Percentiles rank a stretch among this genome's conserved stretches.
phyloP scores from a whole-genome alignment of 163 green algal species.

The Volvox carteri region DNA sequence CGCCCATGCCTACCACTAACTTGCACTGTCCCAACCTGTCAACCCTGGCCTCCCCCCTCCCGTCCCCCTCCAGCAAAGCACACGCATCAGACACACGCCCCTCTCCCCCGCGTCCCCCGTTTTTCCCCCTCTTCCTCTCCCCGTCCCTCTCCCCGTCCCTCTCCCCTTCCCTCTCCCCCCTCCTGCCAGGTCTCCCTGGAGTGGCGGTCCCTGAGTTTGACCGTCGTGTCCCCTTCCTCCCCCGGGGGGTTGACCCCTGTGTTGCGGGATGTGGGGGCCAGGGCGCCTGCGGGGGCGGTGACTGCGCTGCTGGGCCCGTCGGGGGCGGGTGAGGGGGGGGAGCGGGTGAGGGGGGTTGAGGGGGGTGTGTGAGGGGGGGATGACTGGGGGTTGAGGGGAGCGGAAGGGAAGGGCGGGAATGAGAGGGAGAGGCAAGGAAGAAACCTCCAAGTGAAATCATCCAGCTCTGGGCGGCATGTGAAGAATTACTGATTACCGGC shows the following conservation, averaged over 20 bases:
- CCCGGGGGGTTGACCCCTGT: not conserved
- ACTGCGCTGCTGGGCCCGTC: conserved; percentile 64
- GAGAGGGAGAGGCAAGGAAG: not conserved
- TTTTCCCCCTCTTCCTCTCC: too few relatives aligned
- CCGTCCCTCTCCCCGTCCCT: not conserved
- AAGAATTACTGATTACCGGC: not conserved
- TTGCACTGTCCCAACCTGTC: not conserved
- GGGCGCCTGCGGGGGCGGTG: conserved; percentile 45
- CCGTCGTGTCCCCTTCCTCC: not conserved
- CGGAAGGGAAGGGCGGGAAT: not conserved
- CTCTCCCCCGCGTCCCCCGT: not conserved
- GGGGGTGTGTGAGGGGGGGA: not conserved
- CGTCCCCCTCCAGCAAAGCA: not conserved
- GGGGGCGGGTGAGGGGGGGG: conserved; percentile 5
- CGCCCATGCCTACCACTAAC: too few relatives aligned
- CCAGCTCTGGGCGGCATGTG: not conserved
- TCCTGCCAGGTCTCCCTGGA: conserved; percentile 29
- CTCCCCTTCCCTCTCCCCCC: not conserved
- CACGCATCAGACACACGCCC: not conserved
- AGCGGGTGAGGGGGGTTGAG: not conserved
- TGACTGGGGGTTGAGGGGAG: not conserved
- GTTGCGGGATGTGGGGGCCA: conserved; percentile 57
- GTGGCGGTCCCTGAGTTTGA: conserved; percentile 28
- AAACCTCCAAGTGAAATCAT: not conserved
- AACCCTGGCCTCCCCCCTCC: not conserved